Base-by-base conservation (phyloP, 441 rosid species). In the Erodium moschatum region DNA sequence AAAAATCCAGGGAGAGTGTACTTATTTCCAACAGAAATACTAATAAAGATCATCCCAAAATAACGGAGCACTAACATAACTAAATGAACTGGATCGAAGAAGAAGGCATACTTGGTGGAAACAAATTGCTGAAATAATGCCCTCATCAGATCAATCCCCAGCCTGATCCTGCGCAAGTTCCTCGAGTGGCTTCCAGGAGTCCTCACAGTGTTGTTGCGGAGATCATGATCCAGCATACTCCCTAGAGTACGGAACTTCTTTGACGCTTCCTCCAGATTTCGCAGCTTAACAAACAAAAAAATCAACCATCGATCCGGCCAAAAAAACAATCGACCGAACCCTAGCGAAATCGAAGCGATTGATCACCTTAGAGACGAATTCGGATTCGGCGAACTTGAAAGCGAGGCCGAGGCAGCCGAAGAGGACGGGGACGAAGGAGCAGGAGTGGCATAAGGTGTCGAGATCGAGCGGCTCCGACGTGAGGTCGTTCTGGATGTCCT, bases 91-190 rank as follows among this genome's bases (percentile, higher is more conserved):
- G 27, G 2, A 24, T 24, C 27, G 27, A 13, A 54, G 9, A 13
- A 54, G 9, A 16, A 19, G 16, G 62, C 83, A 0, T 80, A 87
- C 96, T 84, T 80, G 0, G 83, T 69, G 8, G 90, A 69, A 72
- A 94, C 66, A 67, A 94, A 94, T 21, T 88, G 86, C 73, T 89
- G 82, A 54, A 94, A 91, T 27, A 94, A 77, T 73, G 87, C 96
- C 65, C 97, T 81, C 76, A 94, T 84, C 73, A 91, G 94, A 69
- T 91, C 97, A 66, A 89, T 87, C 63, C 99, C 99, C 83, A 88
- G 96, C 75, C 97, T 83, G 18, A 91, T 92, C 5, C 99, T 82
- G 35, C 97, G 74, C n/a, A 94, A 75, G 64, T 94, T 91, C 2
- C 99, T 87, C 0, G 96, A 78, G 78, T 83, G 85, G 77, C 97